Conservation (phyloP, 768 basidiomycete species). For the Agaricus subrufescens region DNA sequence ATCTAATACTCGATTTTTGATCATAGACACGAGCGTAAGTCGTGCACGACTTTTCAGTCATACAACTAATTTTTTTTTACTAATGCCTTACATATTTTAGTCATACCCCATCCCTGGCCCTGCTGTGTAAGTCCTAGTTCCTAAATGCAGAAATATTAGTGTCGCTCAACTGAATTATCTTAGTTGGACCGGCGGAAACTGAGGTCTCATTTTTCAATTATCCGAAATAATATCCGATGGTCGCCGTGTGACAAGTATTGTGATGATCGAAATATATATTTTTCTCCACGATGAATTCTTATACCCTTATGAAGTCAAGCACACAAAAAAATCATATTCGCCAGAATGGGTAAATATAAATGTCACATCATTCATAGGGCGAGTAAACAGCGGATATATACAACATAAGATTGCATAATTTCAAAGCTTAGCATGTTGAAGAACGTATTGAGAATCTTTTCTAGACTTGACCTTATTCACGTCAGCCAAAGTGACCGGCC, state of each 20-base stretch:
- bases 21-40: slow-evolving; percentile 10
- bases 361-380: too few species aligned
- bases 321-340: too few species aligned
- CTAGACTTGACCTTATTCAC: slow-evolving; percentile 75
- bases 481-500: slow-evolving; percentile 55
- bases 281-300: too few species aligned
- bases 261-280: too few species aligned
- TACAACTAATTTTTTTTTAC: neutral
- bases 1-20: neutral
- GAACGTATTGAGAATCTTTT: slow-evolving; percentile 46
- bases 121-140: slow-evolving; percentile 25
- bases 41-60: neutral
- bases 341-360: too few species aligned
- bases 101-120: slow-evolving; percentile 39
- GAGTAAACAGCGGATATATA: too few species aligned
- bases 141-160: neutral
- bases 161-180: neutral
- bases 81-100: slow-evolving; percentile 5
- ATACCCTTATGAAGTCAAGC: too few species aligned
- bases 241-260: too few species aligned
- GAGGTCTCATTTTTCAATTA: neutral
- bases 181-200: slow-evolving; percentile 16
- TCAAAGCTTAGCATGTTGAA: slow-evolving; percentile 45
- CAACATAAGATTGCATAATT: neutral
- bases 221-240: too few species aligned